Base-by-base conservation (phyloP, 2,329 filamentous ascomycete species). In the Elsinoe perseae region DNA sequence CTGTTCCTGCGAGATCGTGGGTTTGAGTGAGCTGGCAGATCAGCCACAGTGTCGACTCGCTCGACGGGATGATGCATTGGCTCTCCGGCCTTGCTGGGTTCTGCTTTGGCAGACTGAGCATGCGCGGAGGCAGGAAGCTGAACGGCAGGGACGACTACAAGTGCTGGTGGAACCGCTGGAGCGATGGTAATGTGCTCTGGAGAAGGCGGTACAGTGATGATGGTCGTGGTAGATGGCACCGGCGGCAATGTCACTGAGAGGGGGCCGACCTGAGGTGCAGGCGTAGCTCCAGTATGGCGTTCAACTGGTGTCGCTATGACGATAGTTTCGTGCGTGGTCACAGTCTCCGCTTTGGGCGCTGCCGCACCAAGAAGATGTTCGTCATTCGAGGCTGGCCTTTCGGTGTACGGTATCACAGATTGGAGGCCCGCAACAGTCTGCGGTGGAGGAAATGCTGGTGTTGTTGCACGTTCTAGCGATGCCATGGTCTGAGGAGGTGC, bases 21-120 rank as follows among this genome's bases (percentile, higher is more conserved):
- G 44, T 42, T 44, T 55, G 50, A 16, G 30, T 58, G 44, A 25
- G 38, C 10, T 18, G 38, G 42, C 7, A 56, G 53, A 48, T 56
- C 53, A n/a, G 40, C 40, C 10, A 56, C 25, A 30, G 53, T 54
- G 10, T 60, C 54, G 50, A 60, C 55, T 48, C 52, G 48, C 40
- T 61, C 57, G 42, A 44, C 54, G 2, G 38, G 42, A 25, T 56
- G 38, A 10, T 48, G 38, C n/a, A 21, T 7, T 16, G 36, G 5
- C 18, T 42, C 38, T 36, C 10, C n/a, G n/a, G 14, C 50, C 21
- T 38, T 38, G 18, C 9, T 25, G n/a, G 20, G 34, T 25, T 54
- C 52, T 32, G 36, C 34, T n/a, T 42, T 12, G 14, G 14, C 21
- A 23, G 23, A 8, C 20, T 42, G 30, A 6, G 38, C 9, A n/a